These are phyloP conservation scores for Silene uniflora DNA, from an alignment of 148 eudicot species.

Conservation along the genomic window DNA sequence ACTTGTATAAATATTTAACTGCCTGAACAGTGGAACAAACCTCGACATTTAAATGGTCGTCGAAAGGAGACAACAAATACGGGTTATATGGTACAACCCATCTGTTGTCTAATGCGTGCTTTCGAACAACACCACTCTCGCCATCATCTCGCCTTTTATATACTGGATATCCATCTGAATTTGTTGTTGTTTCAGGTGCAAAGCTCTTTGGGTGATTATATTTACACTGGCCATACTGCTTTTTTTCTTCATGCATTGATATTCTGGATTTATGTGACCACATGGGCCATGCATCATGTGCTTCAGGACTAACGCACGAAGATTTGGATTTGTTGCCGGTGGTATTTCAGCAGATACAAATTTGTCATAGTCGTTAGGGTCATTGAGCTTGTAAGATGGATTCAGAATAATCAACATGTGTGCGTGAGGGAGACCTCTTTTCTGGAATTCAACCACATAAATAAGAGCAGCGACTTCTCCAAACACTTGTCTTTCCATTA, in stretches of 20 bases:
- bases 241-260: background rate
- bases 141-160: background rate
- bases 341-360: background rate
- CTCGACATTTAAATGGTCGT: no score
- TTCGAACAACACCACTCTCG: background rate
- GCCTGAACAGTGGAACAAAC: no score
- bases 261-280: background rate
- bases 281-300: conserved; percentile 9
- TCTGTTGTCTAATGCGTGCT: background rate
- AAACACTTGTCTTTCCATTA: background rate
- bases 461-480: no score
- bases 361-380: background rate
- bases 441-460: background rate
- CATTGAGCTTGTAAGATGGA: no score
- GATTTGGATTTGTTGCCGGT: background rate
- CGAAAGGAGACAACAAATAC: no score
- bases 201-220: no score
- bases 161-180: background rate
- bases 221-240: background rate
- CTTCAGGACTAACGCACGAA: background rate
- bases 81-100: background rate
- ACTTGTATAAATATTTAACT: no score
- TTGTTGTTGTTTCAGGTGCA: background rate
- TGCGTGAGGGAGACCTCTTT: background rate
- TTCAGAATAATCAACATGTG: no score